These are phyloP conservation scores for Buxus sempervirens DNA, from an alignment of 164 flowering plant species.

Conservation along the genomic window DNA sequence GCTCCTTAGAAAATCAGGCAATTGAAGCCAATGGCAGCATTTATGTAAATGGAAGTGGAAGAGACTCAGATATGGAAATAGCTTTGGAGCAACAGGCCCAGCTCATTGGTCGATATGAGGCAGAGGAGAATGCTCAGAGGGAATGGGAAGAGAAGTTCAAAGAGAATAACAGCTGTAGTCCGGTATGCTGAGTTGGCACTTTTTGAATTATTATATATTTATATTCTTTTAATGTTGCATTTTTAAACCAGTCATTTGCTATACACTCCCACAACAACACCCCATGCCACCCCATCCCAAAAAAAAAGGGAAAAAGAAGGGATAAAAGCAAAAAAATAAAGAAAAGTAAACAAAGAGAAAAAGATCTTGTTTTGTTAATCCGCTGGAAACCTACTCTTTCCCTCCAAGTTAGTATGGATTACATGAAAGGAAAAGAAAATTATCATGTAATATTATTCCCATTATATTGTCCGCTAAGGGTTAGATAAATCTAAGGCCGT, in stretches of 20 bases:
- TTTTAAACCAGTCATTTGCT: neutral
- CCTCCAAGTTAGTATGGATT: too few relatives aligned
- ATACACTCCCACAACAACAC: too few relatives aligned
- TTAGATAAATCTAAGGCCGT: too few relatives aligned
- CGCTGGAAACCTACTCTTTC: too few relatives aligned
- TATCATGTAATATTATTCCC: too few relatives aligned
- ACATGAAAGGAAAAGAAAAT: too few relatives aligned
- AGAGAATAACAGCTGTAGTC: slow-evolving; percentile 51
- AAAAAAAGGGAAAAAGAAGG: too few relatives aligned
- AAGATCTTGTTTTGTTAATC: too few relatives aligned
- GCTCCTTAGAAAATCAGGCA: slow-evolving; percentile 12
- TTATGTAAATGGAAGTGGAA: slow-evolving; percentile 21
- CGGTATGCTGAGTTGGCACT: slow-evolving; percentile 38
- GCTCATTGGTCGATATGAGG: slow-evolving; percentile 63
- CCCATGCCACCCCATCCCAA: too few relatives aligned
- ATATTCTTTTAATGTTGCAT: neutral
- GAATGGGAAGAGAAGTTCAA: slow-evolving; percentile 86
- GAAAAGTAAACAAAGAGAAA: too few relatives aligned
- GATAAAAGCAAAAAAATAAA: too few relatives aligned
- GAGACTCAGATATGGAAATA: slow-evolving; percentile 50
- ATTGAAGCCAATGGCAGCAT: slow-evolving; percentile 6
- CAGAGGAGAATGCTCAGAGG: slow-evolving; percentile 82
- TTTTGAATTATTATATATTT: neutral
- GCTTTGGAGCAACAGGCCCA: slow-evolving; percentile 62
- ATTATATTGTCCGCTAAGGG: too few relatives aligned